Evolutionary conservation across 805 yeast genomes (phyloP).

Genomic region (Kregervanrija fluxuum): DNA sequence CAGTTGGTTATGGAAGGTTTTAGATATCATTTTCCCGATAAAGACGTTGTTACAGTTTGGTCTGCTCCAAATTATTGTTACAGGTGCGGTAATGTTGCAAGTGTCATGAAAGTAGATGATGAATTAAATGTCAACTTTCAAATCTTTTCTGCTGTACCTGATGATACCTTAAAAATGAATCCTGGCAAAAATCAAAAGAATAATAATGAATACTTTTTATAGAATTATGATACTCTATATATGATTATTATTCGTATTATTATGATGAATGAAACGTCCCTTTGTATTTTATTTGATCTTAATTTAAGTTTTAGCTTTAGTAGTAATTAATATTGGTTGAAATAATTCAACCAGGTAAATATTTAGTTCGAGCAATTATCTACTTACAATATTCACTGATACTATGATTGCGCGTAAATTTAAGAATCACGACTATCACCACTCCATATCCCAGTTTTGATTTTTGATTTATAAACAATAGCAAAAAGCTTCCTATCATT

Average conservation of each 20-base stretch:
- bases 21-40: conserved; percentile 91
- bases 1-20: conserved; percentile 98
- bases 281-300: not conserved
- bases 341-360: too few relatives aligned
- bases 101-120: conserved; percentile 94
- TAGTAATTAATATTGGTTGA: too few relatives aligned
- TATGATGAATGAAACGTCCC: not conserved
- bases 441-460: too few relatives aligned
- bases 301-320: too few relatives aligned
- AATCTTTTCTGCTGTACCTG: conserved; percentile 93
- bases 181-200: conserved; percentile 30
- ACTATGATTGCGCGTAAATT: too few relatives aligned
- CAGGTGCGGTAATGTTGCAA: conserved; percentile 96
- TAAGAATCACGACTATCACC: too few relatives aligned
- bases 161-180: conserved; percentile 43
- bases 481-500: not conserved
- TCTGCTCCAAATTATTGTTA: conserved; percentile 96
- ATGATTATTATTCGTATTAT: not conserved
- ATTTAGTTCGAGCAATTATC: too few relatives aligned
- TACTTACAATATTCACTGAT: too few relatives aligned
- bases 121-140: conserved; percentile 82
- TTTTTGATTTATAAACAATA: too few relatives aligned
- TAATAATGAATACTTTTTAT: conserved; percentile 32
- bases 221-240: not conserved
- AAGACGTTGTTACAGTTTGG: conserved; percentile 97